phyloP scores from a whole-genome alignment of 2,329 filamentous ascomycete genomes.

The Fusarium sp. region DNA sequence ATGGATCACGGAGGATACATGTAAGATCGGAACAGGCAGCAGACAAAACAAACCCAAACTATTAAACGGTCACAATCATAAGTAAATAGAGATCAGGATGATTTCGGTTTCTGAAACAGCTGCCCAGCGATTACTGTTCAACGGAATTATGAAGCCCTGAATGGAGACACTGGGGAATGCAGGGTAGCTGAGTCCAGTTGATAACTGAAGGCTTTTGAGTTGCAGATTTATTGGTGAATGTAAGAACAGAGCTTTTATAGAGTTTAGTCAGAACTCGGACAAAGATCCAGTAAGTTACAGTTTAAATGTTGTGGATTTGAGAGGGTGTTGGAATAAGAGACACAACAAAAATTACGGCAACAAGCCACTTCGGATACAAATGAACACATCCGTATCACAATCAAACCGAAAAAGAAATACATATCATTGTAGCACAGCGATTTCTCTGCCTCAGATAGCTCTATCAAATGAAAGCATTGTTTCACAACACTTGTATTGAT shows the following conservation, averaged over 20 bases:
- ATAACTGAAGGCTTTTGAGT: background rate
- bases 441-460: background rate
- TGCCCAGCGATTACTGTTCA: background rate
- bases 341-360: background rate
- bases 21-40: slow-evolving; percentile 15
- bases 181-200: background rate
- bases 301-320: background rate
- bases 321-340: background rate
- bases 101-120: slow-evolving; percentile 3
- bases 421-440: background rate
- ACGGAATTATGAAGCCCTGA: background rate
- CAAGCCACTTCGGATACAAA: too few relatives aligned
- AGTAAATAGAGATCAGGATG: background rate
- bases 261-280: background rate
- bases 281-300: background rate
- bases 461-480: too few relatives aligned
- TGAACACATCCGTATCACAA: too few relatives aligned
- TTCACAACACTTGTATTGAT: background rate
- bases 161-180: background rate
- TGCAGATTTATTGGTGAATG: background rate
- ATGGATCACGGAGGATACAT: background rate
- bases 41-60: background rate
- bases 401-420: too few relatives aligned
- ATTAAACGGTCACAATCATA: background rate
- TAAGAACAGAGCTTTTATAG: too few relatives aligned